These are phyloP conservation scores for Esteya vermicola DNA, from an alignment of 2,329 filamentous ascomycete species.

Conservation along the genomic window DNA sequence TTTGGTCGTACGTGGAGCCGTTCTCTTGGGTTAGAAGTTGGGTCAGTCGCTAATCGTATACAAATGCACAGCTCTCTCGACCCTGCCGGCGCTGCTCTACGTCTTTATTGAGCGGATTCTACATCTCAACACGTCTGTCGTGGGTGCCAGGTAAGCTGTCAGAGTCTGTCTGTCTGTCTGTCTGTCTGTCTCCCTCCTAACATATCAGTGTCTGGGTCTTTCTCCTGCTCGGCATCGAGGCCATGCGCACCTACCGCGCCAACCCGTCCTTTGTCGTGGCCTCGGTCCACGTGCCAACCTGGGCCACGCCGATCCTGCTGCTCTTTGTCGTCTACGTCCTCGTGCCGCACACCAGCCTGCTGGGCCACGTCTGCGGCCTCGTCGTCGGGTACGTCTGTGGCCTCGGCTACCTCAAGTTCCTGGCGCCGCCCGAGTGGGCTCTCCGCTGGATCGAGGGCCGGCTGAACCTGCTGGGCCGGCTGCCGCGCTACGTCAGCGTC, in stretches of 20 bases:
- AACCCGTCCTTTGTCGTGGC: constrained; percentile 62
- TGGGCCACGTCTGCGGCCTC: constrained; percentile 80
- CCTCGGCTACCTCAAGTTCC: constrained; percentile 74
- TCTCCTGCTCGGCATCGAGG: constrained; percentile 69
- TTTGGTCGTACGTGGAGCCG: constrained; percentile 62
- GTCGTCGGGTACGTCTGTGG: constrained; percentile 80
- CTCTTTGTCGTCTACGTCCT: constrained; percentile 63
- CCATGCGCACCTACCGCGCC: constrained; percentile 68
- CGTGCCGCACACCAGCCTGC: constrained; percentile 65
- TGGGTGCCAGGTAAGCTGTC: constrained; percentile 69
- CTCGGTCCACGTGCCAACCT: constrained; percentile 66
- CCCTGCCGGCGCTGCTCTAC: constrained; percentile 71
- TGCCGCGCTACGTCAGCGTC: constrained; percentile 87
- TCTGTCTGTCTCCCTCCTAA: constrained; percentile 1
- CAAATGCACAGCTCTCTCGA: constrained; percentile 50
- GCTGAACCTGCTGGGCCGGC: constrained; percentile 65
- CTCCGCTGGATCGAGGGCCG: constrained; percentile 81
- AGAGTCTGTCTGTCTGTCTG: constrained; percentile 1
- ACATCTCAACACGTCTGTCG: constrained; percentile 54
- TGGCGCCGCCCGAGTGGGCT: constrained; percentile 79
- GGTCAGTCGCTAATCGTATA: too few species aligned
- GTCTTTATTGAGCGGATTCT: constrained; percentile 65
- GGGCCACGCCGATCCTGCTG: constrained; percentile 73
- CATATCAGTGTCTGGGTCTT: constrained; percentile 74
- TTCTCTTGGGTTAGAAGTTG: neutral